Evolutionary conservation across 2,329 filamentous ascomycete genomes (phyloP), one percentile per base, ranked within the genome.

Genomic region (Cladosporium oxysporum): DNA sequence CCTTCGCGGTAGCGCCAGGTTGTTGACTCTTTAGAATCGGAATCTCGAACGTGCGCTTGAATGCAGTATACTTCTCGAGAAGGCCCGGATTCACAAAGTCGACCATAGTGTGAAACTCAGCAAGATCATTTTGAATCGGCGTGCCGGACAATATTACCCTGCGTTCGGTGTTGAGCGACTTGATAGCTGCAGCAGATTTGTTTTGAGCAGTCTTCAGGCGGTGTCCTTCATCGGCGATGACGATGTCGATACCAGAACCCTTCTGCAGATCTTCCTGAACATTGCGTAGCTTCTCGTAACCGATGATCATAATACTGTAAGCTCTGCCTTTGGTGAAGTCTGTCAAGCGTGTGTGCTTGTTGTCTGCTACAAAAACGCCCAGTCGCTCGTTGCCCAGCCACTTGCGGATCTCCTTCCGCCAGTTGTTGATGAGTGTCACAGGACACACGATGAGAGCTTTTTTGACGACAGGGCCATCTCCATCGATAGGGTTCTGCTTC

Each of bases 361-460:
- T 83, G 68, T 87, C 87, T 23, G 84, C 85, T 14, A 91, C 85
- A 70, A 90, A 88, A 1, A 91, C 87, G 5, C 89, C 89, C 65
- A 91, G 84, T 26, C 88, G 81, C 70, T 91, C 88, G 69, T 86
- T 88, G 0, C 89, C 89, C 1, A 92, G 82, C 90, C 90, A 92
- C 73, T 91, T 91, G 66, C 84, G 83, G 69, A 91, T 90, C 73
- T 92, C 90, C 69, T 88, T 88, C 64, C 86, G 84, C 89, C 90
- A 92, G 69, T 92, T 92, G 66, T 86, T 85, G 68, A 91, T 90
- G 11, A 91, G 77, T 1, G 88, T 90, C 5, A 90, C 90, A 0
- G 90, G 90, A 69, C 90, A 91, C 1, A 91, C 89, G 67, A 92
- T 88, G 58, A 92, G 78, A 0, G 89, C 89, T 72, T 91, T 91